These are phyloP conservation scores for Yamadazyma friedrichii DNA, from an alignment of 1,139 yeast species.

Conservation along the genomic window DNA sequence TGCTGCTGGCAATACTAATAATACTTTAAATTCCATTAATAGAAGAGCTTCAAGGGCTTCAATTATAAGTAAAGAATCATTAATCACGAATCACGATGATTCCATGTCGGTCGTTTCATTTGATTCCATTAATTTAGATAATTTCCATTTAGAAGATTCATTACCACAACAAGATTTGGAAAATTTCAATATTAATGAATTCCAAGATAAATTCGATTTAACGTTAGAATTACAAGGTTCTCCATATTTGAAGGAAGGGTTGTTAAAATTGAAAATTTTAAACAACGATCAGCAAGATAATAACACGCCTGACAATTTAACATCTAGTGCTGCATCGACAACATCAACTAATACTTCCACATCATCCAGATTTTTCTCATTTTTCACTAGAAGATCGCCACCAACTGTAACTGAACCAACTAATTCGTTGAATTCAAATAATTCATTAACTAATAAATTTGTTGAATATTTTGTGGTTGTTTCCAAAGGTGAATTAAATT, in stretches of 20 bases:
- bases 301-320: constrained; percentile 17
- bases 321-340: constrained; percentile 26
- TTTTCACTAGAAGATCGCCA: constrained; percentile 18
- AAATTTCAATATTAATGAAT: constrained; percentile 41
- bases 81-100: constrained; percentile 28
- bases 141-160: constrained; percentile 17
- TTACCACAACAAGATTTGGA: constrained; percentile 22
- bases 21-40: constrained; percentile 16
- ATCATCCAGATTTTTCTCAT: constrained; percentile 22
- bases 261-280: constrained; percentile 51
- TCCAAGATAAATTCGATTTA: constrained; percentile 55
- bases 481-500: constrained; percentile 54
- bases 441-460: constrained; percentile 28
- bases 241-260: constrained; percentile 79
- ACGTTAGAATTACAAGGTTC: constrained; percentile 66
- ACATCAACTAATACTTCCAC: constrained; percentile 18
- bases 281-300: constrained; percentile 42
- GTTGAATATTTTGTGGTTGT: constrained; percentile 54
- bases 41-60: constrained; percentile 38
- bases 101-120: constrained; percentile 36
- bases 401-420: constrained; percentile 6
- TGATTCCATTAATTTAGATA: constrained; percentile 30
- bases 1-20: not conserved
- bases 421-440: constrained; percentile 9
- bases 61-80: constrained; percentile 25